These are phyloP conservation scores for Volvariella surrecta DNA, from an alignment of 1,284 basidiomycete species.

Conservation along the genomic window DNA sequence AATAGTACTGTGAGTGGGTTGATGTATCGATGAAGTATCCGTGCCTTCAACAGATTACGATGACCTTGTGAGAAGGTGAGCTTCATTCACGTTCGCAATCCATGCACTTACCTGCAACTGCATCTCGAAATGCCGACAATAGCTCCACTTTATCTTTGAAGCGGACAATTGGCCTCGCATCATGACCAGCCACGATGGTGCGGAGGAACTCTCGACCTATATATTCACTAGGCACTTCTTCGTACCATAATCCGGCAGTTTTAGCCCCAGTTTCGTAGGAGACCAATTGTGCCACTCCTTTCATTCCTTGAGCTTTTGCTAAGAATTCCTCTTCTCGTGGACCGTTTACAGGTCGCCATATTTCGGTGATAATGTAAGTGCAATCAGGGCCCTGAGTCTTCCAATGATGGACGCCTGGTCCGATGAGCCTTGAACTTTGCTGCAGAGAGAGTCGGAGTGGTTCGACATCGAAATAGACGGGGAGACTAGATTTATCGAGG, in stretches of 20 bases:
- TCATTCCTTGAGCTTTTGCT: conserved; percentile 6
- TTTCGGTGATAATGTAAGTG: conserved; percentile 12
- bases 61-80: too few relatives aligned
- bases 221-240: neutral
- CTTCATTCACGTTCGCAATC: too few relatives aligned
- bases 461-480: conserved; percentile 1
- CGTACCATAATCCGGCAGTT: neutral
- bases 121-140: conserved; percentile 10
- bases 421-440: conserved; percentile 9
- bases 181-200: conserved; percentile 6
- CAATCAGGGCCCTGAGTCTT: conserved; percentile 2
- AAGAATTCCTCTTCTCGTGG: conserved; percentile 8
- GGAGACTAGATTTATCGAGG: too few relatives aligned
- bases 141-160: conserved; percentile 7
- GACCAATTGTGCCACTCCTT: conserved; percentile 12
- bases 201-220: neutral
- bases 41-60: conserved; percentile 4
- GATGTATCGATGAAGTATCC: conserved; percentile 13
- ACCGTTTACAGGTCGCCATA: conserved; percentile 6
- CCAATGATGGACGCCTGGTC: conserved; percentile 13
- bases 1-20: conserved; percentile 11
- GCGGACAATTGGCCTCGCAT: conserved; percentile 7
- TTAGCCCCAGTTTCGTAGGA: conserved; percentile 8
- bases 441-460: neutral
- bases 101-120: conserved; percentile 13